phyloP scores from a whole-genome alignment of 371 early-diverging fungal genomes.

The Synchytrium microbalum region DNA sequence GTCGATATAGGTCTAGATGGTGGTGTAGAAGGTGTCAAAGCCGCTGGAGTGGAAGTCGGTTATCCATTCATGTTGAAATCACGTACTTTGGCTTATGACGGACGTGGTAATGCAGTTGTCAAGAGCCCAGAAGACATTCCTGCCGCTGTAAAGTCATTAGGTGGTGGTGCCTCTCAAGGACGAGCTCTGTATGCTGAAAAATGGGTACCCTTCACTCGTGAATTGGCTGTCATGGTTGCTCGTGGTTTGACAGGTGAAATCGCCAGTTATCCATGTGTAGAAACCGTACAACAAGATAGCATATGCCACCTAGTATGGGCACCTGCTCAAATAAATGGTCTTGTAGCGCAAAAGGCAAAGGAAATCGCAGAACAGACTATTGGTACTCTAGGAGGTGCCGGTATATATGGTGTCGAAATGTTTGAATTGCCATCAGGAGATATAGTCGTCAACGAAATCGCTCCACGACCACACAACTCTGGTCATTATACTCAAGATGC shows the following conservation, averaged over 20 bases:
- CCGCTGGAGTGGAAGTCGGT: slow-evolving; percentile 33
- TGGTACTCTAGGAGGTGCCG: slow-evolving; percentile 65
- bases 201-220: slow-evolving; percentile 85
- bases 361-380: slow-evolving; percentile 79
- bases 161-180: slow-evolving; percentile 37
- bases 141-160: slow-evolving; percentile 43
- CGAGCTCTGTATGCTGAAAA: slow-evolving; percentile 80
- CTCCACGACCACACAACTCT: slow-evolving; percentile 96
- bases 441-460: slow-evolving; percentile 89
- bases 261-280: slow-evolving; percentile 83
- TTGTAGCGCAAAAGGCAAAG: slow-evolving; percentile 58
- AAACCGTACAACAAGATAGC: slow-evolving; percentile 90
- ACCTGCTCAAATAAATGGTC: slow-evolving; percentile 87
- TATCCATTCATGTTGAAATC: slow-evolving; percentile 93
- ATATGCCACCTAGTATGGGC: slow-evolving; percentile 91
- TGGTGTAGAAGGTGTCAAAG: slow-evolving; percentile 34
- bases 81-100: slow-evolving; percentile 91
- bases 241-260: slow-evolving; percentile 70
- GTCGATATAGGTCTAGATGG: slow-evolving; percentile 29
- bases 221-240: slow-evolving; percentile 94
- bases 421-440: slow-evolving; percentile 78
- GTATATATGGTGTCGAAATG: slow-evolving; percentile 95
- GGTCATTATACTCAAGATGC: slow-evolving; percentile 97
- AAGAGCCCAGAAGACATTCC: slow-evolving; percentile 54
- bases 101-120: slow-evolving; percentile 86